phyloP scores from a whole-genome alignment of 2,329 filamentous ascomycete genomes.

The Colletotrichum coccodes region DNA sequence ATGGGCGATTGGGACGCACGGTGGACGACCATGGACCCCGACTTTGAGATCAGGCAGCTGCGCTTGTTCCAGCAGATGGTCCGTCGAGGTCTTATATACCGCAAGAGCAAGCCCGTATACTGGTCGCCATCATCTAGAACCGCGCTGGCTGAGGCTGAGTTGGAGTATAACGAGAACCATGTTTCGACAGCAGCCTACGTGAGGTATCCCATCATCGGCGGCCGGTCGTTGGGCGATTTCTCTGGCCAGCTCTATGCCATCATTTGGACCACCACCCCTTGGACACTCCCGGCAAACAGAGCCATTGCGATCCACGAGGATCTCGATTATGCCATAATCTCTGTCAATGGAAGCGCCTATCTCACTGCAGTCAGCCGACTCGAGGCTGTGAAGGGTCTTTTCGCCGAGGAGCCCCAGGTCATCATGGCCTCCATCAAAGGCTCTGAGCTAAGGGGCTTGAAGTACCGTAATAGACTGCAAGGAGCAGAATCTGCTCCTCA shows the following conservation, averaged over 20 bases:
- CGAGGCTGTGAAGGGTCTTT: slow-evolving; percentile 64
- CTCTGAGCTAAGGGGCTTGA: slow-evolving; percentile 69
- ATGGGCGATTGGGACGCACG: slow-evolving; percentile 84
- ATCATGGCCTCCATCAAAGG: slow-evolving; percentile 70
- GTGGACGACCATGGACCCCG: slow-evolving; percentile 83
- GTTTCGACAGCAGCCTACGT: slow-evolving; percentile 81
- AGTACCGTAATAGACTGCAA: slow-evolving; percentile 78
- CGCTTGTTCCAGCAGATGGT: slow-evolving; percentile 81
- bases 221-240: slow-evolving; percentile 51
- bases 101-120: slow-evolving; percentile 84
- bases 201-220: slow-evolving; percentile 75
- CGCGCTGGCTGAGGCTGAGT: slow-evolving; percentile 84
- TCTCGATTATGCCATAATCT: slow-evolving; percentile 78
- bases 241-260: slow-evolving; percentile 73
- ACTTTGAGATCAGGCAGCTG: slow-evolving; percentile 80
- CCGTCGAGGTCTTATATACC: slow-evolving; percentile 77
- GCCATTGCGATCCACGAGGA: slow-evolving; percentile 85
- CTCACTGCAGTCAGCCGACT: slow-evolving; percentile 79
- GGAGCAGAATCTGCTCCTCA: slow-evolving; percentile 66
- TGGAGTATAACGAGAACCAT: slow-evolving; percentile 84
- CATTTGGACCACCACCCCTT: slow-evolving; percentile 99
- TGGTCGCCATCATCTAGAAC: slow-evolving; percentile 85
- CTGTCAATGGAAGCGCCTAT: slow-evolving; percentile 66
- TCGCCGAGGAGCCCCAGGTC: slow-evolving; percentile 57
- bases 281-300: slow-evolving; percentile 93